phyloP scores from a whole-genome alignment of 169 alveolate species.

The Ichthyophthirius multifiliis region DNA sequence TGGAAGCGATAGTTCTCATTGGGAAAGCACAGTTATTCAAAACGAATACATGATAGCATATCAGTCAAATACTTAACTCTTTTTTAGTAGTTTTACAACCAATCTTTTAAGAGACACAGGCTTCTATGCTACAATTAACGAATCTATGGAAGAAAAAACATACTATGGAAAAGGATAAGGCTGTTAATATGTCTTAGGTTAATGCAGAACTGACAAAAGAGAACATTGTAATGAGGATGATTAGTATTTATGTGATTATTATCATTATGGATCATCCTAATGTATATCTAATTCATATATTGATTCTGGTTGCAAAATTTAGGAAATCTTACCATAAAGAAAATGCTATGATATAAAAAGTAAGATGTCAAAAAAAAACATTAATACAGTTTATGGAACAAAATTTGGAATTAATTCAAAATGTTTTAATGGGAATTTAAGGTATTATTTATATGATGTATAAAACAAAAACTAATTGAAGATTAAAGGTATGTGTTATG shows the following conservation, averaged over 20 bases:
- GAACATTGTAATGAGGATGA: background rate
- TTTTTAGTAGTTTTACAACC: background rate
- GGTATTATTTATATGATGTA: background rate
- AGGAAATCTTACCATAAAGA: background rate
- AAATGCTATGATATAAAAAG: background rate
- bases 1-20: slow-evolving; percentile 32
- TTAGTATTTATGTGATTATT: background rate
- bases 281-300: background rate
- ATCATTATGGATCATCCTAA: background rate
- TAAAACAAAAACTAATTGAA: no score
- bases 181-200: background rate
- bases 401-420: background rate
- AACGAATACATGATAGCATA: slow-evolving; percentile 41
- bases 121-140: background rate
- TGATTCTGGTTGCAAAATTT: background rate
- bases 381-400: background rate
- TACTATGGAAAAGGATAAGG: background rate
- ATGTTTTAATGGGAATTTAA: background rate
- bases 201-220: background rate
- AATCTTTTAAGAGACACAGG: background rate
- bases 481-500: background rate
- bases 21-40: slow-evolving; percentile 28
- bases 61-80: background rate
- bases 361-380: background rate
- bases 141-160: background rate